Evolutionary conservation across 2,329 filamentous ascomycete genomes (phyloP), one percentile per base, ranked within the genome.

Genomic region (Colletotrichum ledebouriae): DNA sequence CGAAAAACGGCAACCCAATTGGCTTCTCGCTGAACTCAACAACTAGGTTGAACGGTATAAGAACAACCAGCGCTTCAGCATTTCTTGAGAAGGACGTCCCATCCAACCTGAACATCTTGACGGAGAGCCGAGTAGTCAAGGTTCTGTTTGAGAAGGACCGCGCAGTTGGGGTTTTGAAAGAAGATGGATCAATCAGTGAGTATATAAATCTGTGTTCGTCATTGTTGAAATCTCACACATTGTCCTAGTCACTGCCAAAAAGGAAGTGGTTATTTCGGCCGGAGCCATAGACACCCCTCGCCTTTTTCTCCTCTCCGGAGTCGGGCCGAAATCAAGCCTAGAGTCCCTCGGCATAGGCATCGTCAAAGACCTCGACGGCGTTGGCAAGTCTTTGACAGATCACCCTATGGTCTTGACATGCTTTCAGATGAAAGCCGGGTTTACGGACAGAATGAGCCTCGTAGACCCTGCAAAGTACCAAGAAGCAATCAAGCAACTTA

Each of bases 91-190:
- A 33, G 12, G 17, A 9, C 1, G 12, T 46, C 13, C 41, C 47
- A 17, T 6, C 92, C 11, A 97, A 97, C 82, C 80, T 97, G 78
- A 95, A 92, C 25, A 85, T 97, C 69, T 84, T 97, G 69, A 97
- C 93, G 75, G 91, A 97, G 76, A 92, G 93, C 25, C 96, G 93
- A 89, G 94, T 97, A 68, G 92, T 89, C 77, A 92, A 90, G 78
- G 82, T 97, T 76, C 92, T 95, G 72, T 86, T 96, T 56, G 81
- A 85, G 59, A 87, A 87, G 71, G 87, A 89, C 74, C 87, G 85
- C 52, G 93, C 93, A 69, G 90, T 86, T 11, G 92, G 93, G 5
- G 52, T 64, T 47, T 15, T 41, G 10, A 59, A 46, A n/a, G 59
- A 50, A 13, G 52, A 64, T 7, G 60, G 60, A 20, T 58, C 64